Evolutionary conservation across 768 basidiomycete species (phyloP).

Genomic region (Calvatia gigantea): DNA sequence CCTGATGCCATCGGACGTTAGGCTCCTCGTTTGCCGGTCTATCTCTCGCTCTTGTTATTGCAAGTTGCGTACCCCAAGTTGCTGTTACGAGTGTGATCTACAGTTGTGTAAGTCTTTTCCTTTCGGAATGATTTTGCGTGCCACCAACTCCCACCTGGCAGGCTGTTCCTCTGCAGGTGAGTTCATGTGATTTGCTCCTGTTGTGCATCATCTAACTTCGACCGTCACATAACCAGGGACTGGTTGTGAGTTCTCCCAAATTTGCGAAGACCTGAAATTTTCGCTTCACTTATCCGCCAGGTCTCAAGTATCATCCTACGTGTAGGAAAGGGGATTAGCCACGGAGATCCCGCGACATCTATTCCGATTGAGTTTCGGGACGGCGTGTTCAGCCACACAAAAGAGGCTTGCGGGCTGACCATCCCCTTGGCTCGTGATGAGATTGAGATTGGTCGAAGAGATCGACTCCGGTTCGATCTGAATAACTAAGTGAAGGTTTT

Average conservation of each 20-base stretch:
- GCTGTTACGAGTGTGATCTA: background rate
- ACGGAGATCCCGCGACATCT: background rate
- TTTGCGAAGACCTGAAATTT: background rate
- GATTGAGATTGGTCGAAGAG: background rate
- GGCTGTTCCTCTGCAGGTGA: background rate
- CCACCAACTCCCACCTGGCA: background rate
- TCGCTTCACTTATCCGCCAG: background rate
- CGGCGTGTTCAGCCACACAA: background rate
- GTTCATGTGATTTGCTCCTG: background rate
- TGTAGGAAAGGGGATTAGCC: conserved; percentile 1
- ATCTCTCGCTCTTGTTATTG: background rate
- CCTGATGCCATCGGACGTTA: background rate
- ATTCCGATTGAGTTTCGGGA: background rate
- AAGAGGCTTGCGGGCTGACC: background rate
- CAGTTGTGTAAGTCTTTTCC: background rate
- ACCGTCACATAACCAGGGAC: background rate
- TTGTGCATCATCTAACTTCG: background rate
- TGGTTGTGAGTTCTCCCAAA: background rate
- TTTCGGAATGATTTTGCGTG: background rate
- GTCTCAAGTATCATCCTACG: conserved; percentile 2
- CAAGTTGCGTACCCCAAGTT: background rate
- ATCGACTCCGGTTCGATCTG: background rate
- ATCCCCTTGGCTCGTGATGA: background rate
- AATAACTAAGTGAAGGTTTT: background rate
- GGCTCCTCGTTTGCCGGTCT: background rate